Evolutionary conservation across 257 asterid genomes (phyloP).

Genomic region (Ocimum tenuiflorum): DNA sequence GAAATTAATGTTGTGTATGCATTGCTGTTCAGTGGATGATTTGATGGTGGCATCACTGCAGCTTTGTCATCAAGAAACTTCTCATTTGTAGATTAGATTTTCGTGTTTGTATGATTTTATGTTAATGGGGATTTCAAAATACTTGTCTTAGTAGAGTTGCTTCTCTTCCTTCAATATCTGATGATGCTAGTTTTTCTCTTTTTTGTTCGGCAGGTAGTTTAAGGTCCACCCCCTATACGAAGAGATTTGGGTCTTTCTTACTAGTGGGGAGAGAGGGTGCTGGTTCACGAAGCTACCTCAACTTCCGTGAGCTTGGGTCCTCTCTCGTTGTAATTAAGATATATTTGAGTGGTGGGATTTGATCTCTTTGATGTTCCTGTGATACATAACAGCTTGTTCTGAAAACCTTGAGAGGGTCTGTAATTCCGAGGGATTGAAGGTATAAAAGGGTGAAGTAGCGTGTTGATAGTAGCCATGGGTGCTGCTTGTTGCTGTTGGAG

Average conservation of each 20-base stretch:
- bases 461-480: slow-evolving; percentile 52
- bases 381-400: background rate
- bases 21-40: background rate
- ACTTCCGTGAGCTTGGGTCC: slow-evolving; percentile 50
- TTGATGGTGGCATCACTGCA: background rate
- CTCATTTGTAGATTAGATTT: background rate
- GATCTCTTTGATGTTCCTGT: slow-evolving; percentile 17
- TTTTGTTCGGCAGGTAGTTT: slow-evolving; percentile 23
- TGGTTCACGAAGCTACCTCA: slow-evolving; percentile 36
- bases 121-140: background rate
- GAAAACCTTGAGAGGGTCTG: slow-evolving; percentile 6
- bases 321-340: slow-evolving; percentile 29
- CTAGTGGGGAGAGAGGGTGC: slow-evolving; percentile 47
- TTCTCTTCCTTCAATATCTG: background rate
- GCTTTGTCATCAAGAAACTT: background rate
- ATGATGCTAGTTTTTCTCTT: slow-evolving; percentile 11
- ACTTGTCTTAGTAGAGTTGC: background rate
- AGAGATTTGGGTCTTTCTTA: slow-evolving; percentile 23
- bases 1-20: background rate
- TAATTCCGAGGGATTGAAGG: slow-evolving; percentile 16
- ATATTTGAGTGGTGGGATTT: background rate
- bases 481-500: slow-evolving; percentile 74
- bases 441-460: slow-evolving; percentile 5
- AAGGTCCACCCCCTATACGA: slow-evolving; percentile 8
- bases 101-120: background rate